Conservation (phyloP, 805 yeast genomes). For the Metschnikowia amazonensis region DNA sequence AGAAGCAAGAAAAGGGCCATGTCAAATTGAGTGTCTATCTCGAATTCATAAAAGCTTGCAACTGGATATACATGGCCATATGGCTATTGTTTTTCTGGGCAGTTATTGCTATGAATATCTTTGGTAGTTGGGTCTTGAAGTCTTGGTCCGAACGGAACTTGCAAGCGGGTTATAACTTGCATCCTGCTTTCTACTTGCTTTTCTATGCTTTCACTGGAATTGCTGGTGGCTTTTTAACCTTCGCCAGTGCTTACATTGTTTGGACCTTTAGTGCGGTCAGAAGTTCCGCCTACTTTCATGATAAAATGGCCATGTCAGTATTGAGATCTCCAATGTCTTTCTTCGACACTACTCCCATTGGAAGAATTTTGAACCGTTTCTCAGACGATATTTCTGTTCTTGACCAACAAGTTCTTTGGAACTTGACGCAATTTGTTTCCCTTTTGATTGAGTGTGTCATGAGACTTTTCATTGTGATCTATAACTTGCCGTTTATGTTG, state of each 20-base stretch:
- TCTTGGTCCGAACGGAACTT: conserved; percentile 36
- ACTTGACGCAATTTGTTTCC: conserved; percentile 23
- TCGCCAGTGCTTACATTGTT: conserved; percentile 27
- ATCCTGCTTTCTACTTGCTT: conserved; percentile 24
- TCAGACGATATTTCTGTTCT: conserved; percentile 34
- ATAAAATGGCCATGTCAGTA: conserved; percentile 32
- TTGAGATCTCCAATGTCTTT: conserved; percentile 41
- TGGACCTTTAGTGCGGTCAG: conserved; percentile 30
- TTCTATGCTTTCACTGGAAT: conserved; percentile 29
- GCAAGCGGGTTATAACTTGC: conserved; percentile 23
- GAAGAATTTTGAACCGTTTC: conserved; percentile 37
- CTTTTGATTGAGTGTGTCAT: conserved; percentile 23
- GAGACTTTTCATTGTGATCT: conserved; percentile 29
- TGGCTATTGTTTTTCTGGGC: conserved; percentile 22
- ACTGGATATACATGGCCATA: conserved; percentile 22
- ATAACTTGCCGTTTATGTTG: conserved; percentile 32
- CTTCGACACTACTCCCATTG: conserved; percentile 41
- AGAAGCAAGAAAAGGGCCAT: conserved; percentile 22
- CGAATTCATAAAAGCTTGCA: conserved; percentile 33
- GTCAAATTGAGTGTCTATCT: conserved; percentile 28
- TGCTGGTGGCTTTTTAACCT: conserved; percentile 24
- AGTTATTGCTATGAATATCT: conserved; percentile 20
- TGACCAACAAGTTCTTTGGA: conserved; percentile 34
- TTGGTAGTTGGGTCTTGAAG: conserved; percentile 30
- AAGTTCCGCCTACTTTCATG: conserved; percentile 34